Base-by-base conservation (phyloP, 148 eudicot species). In the Bassia scoparia region DNA sequence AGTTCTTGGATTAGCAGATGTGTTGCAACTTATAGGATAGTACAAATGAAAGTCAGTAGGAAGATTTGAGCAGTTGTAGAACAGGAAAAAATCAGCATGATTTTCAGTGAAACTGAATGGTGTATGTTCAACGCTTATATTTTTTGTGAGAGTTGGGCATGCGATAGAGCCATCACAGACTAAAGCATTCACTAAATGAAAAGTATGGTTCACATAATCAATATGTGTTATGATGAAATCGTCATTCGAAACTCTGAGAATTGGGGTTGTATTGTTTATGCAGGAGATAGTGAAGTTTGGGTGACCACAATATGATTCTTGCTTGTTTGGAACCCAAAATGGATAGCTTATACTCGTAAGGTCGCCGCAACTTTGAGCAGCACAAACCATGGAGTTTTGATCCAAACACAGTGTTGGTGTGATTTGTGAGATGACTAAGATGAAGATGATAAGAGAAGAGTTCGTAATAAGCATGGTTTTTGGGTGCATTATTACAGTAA, bases 291-390 rank as follows among this genome's bases (percentile, higher is more conserved):
- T 70, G 67, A 77, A 83, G 44, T 68, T 69, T 26, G 83, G 74
- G 11, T 64, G 74, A 10, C 88, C 86, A 66, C 88, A 82, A 60
- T 75, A 41, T 37, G 85, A 31, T 41, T 75, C 74, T 65, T 87
- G 86, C 60, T 31, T 58, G 54, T 44, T 41, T 7, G 73, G 72
- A 38, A 81, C 77, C 86, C 88, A 84, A 33, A 87, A 87, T 17
- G 90, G 90, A 70, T 77, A 79, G 30, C 75, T 63, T 43, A 84
- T 83, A 65, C 52, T 67, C 33, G 81, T 63, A 60, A 83, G 86
- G 46, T 81, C 64, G 27, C 86, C 84, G 48, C 90, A 87, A 34
- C 63, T 81, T 46, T 72, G 70, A 27, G 86, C 82, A 16, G 17
- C 53, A 73, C 88, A 87, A 4, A 76, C 38, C 27, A 43, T 56